phyloP scores from a whole-genome alignment of 305 asterid species.

The Fraxinus floribunda region DNA sequence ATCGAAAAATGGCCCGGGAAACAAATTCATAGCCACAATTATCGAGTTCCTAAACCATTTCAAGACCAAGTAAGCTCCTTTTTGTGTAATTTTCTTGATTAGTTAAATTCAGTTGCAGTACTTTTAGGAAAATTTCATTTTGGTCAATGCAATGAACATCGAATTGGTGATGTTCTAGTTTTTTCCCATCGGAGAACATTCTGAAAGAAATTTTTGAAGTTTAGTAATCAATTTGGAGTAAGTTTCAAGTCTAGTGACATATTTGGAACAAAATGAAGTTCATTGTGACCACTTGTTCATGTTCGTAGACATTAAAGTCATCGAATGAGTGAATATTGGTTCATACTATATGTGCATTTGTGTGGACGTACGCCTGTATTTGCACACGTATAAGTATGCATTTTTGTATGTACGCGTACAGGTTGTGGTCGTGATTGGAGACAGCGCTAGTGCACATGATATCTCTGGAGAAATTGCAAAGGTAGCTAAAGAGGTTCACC shows the following conservation, averaged over 20 bases:
- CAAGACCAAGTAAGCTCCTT: constrained; percentile 33
- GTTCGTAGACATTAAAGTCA: background rate
- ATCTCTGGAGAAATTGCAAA: constrained; percentile 44
- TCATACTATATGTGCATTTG: background rate
- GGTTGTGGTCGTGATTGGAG: constrained; percentile 72
- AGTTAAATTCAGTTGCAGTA: background rate
- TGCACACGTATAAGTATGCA: background rate
- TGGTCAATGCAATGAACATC: background rate
- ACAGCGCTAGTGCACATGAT: constrained; percentile 59
- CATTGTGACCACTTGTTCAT: background rate
- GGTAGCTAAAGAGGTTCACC: constrained; percentile 65
- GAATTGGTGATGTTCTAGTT: background rate
- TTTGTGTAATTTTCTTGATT: background rate
- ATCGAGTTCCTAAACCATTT: constrained; percentile 47
- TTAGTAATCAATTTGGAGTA: background rate
- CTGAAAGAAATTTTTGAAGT: background rate
- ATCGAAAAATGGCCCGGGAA: constrained; percentile 44
- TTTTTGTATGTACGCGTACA: constrained; percentile 9
- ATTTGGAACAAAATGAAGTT: background rate
- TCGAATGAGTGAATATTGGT: background rate
- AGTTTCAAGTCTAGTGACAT: background rate
- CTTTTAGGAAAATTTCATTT: background rate
- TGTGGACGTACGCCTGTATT: background rate
- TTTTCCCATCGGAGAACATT: background rate
- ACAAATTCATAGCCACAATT: constrained; percentile 57